A percentile compares a stretch with the other conserved stretches of the same genome.
Conservation (phyloP, 2,329 filamentous ascomycete species). For the Clonostachys sp. region DNA sequence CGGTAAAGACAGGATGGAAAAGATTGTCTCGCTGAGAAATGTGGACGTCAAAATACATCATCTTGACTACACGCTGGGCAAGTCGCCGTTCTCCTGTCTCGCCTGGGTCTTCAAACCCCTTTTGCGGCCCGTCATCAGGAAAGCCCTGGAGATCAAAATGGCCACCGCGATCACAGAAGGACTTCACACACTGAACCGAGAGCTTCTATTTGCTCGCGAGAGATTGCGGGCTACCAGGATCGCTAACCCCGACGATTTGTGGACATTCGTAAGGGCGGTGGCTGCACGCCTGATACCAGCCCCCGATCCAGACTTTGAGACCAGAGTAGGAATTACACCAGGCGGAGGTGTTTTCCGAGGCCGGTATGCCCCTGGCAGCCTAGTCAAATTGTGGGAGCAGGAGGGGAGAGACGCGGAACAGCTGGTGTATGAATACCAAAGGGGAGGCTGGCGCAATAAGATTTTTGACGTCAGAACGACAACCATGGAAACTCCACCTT, state of each 20-base stretch:
- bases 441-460: constrained; percentile 75
- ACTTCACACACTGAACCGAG: constrained; percentile 73
- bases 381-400: constrained; percentile 86
- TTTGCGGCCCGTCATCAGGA: constrained; percentile 74
- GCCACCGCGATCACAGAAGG: constrained; percentile 65
- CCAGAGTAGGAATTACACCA: constrained; percentile 63
- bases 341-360: constrained; percentile 66
- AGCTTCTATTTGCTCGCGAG: constrained; percentile 83
- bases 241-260: constrained; percentile 69
- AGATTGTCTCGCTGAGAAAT: constrained; percentile 71
- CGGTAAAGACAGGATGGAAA: constrained; percentile 70
- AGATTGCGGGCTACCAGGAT: constrained; percentile 81
- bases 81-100: constrained; percentile 72
- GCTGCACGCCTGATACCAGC: constrained; percentile 68
- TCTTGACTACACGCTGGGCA: constrained; percentile 71
- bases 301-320: constrained; percentile 72
- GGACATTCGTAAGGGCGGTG: constrained; percentile 79
- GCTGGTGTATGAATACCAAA: constrained; percentile 68
- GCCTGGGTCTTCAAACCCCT: constrained; percentile 83
- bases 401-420: constrained; percentile 68
- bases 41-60: constrained; percentile 84
- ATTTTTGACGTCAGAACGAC: constrained; percentile 56
- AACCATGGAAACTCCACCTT: too few relatives aligned
- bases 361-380: constrained; percentile 82
- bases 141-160: constrained; percentile 74